Evolutionary conservation across 139 green algal genomes (phyloP).

Genomic region (Trebouxia sp.): DNA sequence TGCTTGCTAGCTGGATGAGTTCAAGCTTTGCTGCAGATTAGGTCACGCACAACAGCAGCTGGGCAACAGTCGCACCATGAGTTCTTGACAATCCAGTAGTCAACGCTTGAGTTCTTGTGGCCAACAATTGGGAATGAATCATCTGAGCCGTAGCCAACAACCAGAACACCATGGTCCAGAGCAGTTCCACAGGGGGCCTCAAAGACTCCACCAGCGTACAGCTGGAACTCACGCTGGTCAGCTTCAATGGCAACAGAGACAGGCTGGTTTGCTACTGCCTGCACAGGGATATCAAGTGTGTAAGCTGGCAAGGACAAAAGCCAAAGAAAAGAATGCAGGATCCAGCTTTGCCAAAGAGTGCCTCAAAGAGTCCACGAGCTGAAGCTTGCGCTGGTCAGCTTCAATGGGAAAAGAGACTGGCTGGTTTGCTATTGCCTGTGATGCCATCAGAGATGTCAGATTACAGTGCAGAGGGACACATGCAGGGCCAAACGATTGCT

Average conservation of each 20-base stretch:
- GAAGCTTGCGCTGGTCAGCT: constrained; percentile 78
- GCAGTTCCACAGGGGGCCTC: constrained; percentile 77
- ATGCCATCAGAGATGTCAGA: too few relatives aligned
- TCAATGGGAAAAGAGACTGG: constrained; percentile 94
- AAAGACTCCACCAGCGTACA: constrained; percentile 88
- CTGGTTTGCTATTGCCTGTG: constrained; percentile 85
- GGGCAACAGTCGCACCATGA: constrained; percentile 86
- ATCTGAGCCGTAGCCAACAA: constrained; percentile 87
- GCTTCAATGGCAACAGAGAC: constrained; percentile 94
- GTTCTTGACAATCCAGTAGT: constrained; percentile 98
- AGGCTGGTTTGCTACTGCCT: constrained; percentile 88
- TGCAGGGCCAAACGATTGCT: too few relatives aligned
- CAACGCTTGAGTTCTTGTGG: constrained; percentile 23
- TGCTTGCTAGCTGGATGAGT: too few relatives aligned
- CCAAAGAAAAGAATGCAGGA: background rate
- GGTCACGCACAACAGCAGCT: too few relatives aligned
- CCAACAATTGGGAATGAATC: constrained; percentile 41
- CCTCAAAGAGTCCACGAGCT: constrained; percentile 86
- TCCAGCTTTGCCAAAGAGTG: constrained; percentile 75
- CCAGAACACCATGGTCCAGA: constrained; percentile 96
- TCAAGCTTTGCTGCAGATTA: background rate
- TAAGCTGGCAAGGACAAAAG: background rate
- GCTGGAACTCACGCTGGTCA: constrained; percentile 80
- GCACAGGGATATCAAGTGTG: constrained; percentile 31
- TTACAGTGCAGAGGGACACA: too few relatives aligned